Base-by-base conservation (phyloP, 352 stramenopile genomes). In the Phytophthora hibernalis region DNA sequence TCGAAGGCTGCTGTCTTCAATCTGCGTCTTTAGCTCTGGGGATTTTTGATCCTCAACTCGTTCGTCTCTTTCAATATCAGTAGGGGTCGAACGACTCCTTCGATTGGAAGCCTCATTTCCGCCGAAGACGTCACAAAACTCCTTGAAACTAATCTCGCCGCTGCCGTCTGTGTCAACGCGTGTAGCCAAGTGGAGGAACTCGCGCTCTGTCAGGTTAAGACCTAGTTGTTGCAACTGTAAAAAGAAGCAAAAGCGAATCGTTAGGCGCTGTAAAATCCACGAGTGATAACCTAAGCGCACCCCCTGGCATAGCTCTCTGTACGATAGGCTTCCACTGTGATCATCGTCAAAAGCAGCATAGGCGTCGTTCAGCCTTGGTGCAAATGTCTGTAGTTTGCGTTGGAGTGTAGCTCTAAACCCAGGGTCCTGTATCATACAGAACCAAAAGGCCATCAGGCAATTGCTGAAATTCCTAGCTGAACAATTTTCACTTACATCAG, bases 101-200 rank as follows among this genome's bases (percentile, higher is more conserved):
- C 35, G 56, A 28, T 56, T 61, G 28, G 43, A 40, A 11, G 12
- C 38, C 8, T 42, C 65, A 12, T 12, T 40, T 22, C 47, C 40
- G 5, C 65, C 48, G 21, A 89, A 82, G 48, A 82, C 47, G 13
- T 80, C 63, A 43, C 38, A 81, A 58, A 89, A 89, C 67, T 89
- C 78, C 16, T 76, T 76, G 54, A 85, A 89, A 55, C 78, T 82
- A 53, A 87, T 89, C 54, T 85, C 80, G 13, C 78, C 77, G 22
- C 74, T 85, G 5, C 74, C 70, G 38, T 85, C 76, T 0, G 74
- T 77, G 48, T 87, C 76, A 5, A 83, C 69, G 7, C 65, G 50
- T 10, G 65, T 66, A 8, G 65, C 74, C 6, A 89, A 38, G 37
- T 83, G 70, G 2, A 74, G 64, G 24, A 87, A 86, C 54, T 87